Evolutionary conservation across 2,329 filamentous ascomycete genomes (phyloP).

Genomic region (Parafenestella ontariensis): DNA sequence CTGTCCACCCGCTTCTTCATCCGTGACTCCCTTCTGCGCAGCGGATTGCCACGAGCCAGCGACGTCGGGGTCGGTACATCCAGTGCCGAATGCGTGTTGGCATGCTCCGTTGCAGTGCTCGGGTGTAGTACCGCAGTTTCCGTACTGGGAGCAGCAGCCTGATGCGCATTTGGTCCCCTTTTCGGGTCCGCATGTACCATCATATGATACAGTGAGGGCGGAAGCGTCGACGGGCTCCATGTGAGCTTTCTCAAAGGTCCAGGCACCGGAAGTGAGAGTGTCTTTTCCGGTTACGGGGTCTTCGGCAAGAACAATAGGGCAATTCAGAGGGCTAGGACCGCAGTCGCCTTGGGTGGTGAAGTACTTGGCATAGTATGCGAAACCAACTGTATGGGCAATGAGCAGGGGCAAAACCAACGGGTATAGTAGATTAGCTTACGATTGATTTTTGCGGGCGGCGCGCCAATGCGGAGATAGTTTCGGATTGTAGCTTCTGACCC

Average conservation of each 20-base stretch:
- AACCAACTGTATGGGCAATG: slow-evolving; percentile 58
- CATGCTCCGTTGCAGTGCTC: slow-evolving; percentile 43
- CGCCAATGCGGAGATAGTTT: slow-evolving; percentile 66
- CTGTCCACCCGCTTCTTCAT: slow-evolving; percentile 66
- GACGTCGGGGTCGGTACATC: slow-evolving; percentile 59
- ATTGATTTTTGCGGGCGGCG: slow-evolving; percentile 64
- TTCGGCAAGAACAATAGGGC: slow-evolving; percentile 66
- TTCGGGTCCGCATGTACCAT: slow-evolving; percentile 43
- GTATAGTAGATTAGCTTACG: slow-evolving; percentile 15
- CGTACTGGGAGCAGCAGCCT: slow-evolving; percentile 44
- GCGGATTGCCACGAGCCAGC: slow-evolving; percentile 66
- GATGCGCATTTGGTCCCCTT: slow-evolving; percentile 33
- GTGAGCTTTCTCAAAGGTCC: slow-evolving; percentile 54
- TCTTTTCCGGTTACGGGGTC: slow-evolving; percentile 66
- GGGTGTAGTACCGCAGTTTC: slow-evolving; percentile 37
- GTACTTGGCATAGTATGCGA: slow-evolving; percentile 74
- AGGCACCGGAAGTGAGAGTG: slow-evolving; percentile 63
- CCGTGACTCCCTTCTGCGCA: slow-evolving; percentile 60
- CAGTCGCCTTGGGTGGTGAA: slow-evolving; percentile 62
- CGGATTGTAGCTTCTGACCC: slow-evolving; percentile 63
- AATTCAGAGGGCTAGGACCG: slow-evolving; percentile 60
- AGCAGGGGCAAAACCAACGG: not conserved
- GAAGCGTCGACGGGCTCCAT: slow-evolving; percentile 30
- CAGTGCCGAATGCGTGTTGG: slow-evolving; percentile 44
- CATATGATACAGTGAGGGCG: slow-evolving; percentile 20